Conservation (phyloP, 2,329 filamentous ascomycete species). For the Fusarium sp. region DNA sequence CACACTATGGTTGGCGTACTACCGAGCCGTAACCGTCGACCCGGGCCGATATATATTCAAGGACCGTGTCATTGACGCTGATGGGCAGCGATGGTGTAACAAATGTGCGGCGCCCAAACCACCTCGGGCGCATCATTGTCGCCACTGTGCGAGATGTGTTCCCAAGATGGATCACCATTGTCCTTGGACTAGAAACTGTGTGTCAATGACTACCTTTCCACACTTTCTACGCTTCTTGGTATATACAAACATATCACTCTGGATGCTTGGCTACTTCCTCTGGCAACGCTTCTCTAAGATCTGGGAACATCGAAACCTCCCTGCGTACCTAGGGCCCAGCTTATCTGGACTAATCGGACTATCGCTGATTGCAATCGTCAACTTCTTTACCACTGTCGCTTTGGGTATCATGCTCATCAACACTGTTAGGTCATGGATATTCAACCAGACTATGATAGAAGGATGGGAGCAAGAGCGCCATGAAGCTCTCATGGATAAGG, state of each 20-base stretch:
- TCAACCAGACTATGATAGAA: conserved; percentile 84
- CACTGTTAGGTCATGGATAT: conserved; percentile 65
- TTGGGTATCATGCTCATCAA: conserved; percentile 72
- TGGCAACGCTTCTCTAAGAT: conserved; percentile 65
- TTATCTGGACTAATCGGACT: conserved; percentile 66
- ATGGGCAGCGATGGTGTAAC: conserved; percentile 69
- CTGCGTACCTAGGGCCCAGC: conserved; percentile 77
- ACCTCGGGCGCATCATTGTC: conserved; percentile 82
- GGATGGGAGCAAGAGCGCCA: conserved; percentile 76
- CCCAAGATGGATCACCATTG: conserved; percentile 89
- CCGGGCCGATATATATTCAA: conserved; percentile 63
- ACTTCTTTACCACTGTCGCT: conserved; percentile 66
- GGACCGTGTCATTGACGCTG: conserved; percentile 45
- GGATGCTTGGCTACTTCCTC: conserved; percentile 68
- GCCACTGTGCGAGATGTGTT: conserved; percentile 75
- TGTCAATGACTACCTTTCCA: conserved; percentile 81
- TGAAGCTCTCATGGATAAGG: conserved; percentile 61
- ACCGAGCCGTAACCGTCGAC: conserved; percentile 64
- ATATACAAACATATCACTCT: conserved; percentile 72
- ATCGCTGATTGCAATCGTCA: conserved; percentile 65
- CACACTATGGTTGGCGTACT: conserved; percentile 75
- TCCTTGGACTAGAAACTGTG: conserved; percentile 85
- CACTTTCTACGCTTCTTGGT: conserved; percentile 82
- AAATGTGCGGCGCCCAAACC: conserved; percentile 80
- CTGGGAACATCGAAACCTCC: conserved; percentile 71